Conservation (phyloP, 164 flowering plant genomes). For the Tetracentron sinense region DNA sequence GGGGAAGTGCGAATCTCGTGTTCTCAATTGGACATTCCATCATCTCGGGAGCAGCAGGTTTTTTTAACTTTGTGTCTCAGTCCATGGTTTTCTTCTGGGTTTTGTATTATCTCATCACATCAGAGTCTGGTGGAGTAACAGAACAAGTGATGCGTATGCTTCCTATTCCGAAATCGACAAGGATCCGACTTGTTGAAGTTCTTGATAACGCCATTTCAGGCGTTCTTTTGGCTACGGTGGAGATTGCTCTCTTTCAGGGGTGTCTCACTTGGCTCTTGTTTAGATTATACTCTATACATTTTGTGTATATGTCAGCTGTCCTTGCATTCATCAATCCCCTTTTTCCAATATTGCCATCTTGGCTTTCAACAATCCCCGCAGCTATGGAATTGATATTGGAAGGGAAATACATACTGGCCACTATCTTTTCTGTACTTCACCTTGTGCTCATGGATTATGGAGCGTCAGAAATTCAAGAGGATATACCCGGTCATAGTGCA, state of each 20-base stretch:
- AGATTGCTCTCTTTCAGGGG: constrained; percentile 86
- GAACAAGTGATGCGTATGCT: constrained; percentile 80
- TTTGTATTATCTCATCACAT: constrained; percentile 77
- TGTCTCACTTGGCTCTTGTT: constrained; percentile 93
- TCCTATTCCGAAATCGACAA: constrained; percentile 54
- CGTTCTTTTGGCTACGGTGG: constrained; percentile 78
- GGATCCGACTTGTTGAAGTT: constrained; percentile 75
- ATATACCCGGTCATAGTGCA: constrained; percentile 70
- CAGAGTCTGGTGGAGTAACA: constrained; percentile 94
- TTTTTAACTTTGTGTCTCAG: constrained; percentile 81
- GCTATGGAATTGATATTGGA: constrained; percentile 67
- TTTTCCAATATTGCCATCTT: constrained; percentile 73
- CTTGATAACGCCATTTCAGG: constrained; percentile 86
- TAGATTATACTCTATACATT: constrained; percentile 74
- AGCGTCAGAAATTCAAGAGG: constrained; percentile 74
- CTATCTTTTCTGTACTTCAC: constrained; percentile 53
- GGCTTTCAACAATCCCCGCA: constrained; percentile 82
- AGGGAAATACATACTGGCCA: constrained; percentile 64
- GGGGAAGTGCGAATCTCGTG: constrained; percentile 63
- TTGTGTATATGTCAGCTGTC: constrained; percentile 77
- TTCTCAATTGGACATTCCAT: constrained; percentile 56
- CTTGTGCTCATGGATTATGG: constrained; percentile 78
- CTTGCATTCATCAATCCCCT: constrained; percentile 79
- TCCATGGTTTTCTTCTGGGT: constrained; percentile 87
- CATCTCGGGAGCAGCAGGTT: constrained; percentile 81